Conservation (phyloP, 192 early-diverging fungal genomes). For the Pilaira anomala region DNA sequence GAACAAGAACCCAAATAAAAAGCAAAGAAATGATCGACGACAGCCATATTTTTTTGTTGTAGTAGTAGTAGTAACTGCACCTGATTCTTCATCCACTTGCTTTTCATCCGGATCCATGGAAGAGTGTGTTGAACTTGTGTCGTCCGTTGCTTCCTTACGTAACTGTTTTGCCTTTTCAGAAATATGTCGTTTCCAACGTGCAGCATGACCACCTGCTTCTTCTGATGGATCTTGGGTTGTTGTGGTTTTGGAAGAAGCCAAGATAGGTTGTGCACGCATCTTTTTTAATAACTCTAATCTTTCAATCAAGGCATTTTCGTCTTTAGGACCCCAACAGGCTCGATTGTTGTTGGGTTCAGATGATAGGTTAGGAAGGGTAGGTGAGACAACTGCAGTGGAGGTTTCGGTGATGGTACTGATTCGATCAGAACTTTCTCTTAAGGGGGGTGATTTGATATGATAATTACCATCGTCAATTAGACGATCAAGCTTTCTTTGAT, state of each 20-base stretch:
- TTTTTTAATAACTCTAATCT: slow-evolving; percentile 11
- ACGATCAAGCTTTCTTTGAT: not conserved
- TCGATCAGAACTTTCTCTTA: not conserved
- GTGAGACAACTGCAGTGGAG: not conserved
- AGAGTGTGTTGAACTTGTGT: not conserved
- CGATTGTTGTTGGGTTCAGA: too few relatives aligned
- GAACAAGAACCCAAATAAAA: slow-evolving; percentile 26
- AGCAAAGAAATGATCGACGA: slow-evolving; percentile 25
- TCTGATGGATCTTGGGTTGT: not conserved
- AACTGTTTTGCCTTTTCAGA: slow-evolving; percentile 3
- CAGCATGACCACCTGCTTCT: not conserved
- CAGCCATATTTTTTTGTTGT: not conserved
- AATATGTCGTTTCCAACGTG: slow-evolving; percentile 9
- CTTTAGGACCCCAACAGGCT: not conserved
- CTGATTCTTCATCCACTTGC: not conserved
- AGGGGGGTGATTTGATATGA: too few relatives aligned
- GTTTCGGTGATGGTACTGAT: not conserved
- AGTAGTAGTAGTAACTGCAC: not conserved
- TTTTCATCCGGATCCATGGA: not conserved
- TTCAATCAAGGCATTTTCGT: not conserved
- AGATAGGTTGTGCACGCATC: slow-evolving; percentile 4
- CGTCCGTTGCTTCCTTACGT: slow-evolving; percentile 6
- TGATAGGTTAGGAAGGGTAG: slow-evolving; percentile 14
- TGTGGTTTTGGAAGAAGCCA: not conserved
- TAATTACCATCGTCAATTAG: slow-evolving; percentile 1